Percentiles rank a stretch among this genome's conserved stretches.
phyloP scores from a whole-genome alignment of 257 asterid species.

The Przewalskia tangutica region DNA sequence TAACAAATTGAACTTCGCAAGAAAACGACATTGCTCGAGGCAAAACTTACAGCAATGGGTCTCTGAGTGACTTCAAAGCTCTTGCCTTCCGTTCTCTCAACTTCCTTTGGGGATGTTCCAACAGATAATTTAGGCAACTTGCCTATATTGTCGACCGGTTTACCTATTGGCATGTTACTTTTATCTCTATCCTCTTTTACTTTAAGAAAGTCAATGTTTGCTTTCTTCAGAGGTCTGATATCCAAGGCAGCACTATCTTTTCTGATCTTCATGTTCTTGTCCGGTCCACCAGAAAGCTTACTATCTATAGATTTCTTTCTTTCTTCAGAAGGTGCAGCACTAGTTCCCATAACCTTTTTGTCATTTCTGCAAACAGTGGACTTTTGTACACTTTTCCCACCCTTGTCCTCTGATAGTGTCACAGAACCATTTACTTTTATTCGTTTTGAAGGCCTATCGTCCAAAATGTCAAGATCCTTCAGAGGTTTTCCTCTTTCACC shows the following conservation, averaged over 20 bases:
- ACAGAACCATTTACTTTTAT: slow-evolving; percentile 19
- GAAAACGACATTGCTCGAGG: slow-evolving; percentile 18
- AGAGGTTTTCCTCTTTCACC: slow-evolving; percentile 24
- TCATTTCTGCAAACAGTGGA: slow-evolving; percentile 11
- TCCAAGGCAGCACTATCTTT: slow-evolving; percentile 21
- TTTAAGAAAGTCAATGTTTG: slow-evolving; percentile 15
- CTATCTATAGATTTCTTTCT: slow-evolving; percentile 8
- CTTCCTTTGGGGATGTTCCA: slow-evolving; percentile 6
- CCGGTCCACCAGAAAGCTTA: no score
- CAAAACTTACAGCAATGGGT: slow-evolving; percentile 67
- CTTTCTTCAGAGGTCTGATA: slow-evolving; percentile 30
- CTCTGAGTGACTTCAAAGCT: slow-evolving; percentile 48
- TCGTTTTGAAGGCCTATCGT: slow-evolving; percentile 28
- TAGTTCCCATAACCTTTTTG: slow-evolving; percentile 5
- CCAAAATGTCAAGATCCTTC: slow-evolving; percentile 18
- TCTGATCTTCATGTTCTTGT: not conserved
- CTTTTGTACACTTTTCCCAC: slow-evolving; percentile 11
- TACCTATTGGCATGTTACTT: not conserved
- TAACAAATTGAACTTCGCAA: slow-evolving; percentile 1
- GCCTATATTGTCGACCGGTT: not conserved
- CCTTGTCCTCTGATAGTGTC: slow-evolving; percentile 13
- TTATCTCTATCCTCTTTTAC: not conserved
- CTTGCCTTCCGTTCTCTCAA: slow-evolving; percentile 24
- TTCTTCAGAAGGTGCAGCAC: slow-evolving; percentile 12
- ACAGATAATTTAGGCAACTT: slow-evolving; percentile 10